Conservation (phyloP, 805 yeast genomes). For the Tetrapisispora namnaoensis region DNA sequence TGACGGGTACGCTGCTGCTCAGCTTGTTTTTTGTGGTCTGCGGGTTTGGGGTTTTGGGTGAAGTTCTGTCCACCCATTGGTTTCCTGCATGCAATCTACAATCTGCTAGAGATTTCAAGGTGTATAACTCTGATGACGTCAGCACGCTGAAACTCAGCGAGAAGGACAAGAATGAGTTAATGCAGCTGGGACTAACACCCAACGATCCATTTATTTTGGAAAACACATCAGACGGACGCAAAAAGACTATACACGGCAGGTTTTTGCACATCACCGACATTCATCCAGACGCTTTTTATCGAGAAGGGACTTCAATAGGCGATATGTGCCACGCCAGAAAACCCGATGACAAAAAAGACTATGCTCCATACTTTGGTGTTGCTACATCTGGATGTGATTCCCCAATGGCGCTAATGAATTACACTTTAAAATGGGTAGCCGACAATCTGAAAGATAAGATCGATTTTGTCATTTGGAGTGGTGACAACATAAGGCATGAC, state of each 20-base stretch:
- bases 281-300: slow-evolving; percentile 70
- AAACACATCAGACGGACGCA: slow-evolving; percentile 10
- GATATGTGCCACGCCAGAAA: slow-evolving; percentile 45
- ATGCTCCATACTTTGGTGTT: slow-evolving; percentile 62
- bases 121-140: background rate
- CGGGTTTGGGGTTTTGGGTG: background rate
- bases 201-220: slow-evolving; percentile 29
- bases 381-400: slow-evolving; percentile 73
- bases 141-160: background rate
- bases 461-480: slow-evolving; percentile 86
- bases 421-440: slow-evolving; percentile 58
- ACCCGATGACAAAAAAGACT: slow-evolving; percentile 26
- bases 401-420: slow-evolving; percentile 50
- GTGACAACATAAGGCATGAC: slow-evolving; percentile 81
- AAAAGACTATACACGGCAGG: slow-evolving; percentile 48
- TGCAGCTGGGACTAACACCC: slow-evolving; percentile 33
- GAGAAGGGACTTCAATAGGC: slow-evolving; percentile 40
- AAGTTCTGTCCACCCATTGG: background rate
- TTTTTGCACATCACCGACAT: slow-evolving; percentile 81
- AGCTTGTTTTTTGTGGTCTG: too few relatives aligned
- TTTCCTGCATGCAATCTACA: background rate
- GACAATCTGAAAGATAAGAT: slow-evolving; percentile 60
- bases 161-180: background rate
- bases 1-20: too few relatives aligned
- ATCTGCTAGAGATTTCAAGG: background rate